A percentile compares a stretch with the other conserved stretches of the same genome.
Conservation (phyloP, 352 stramenopile species). For the Globisporangium perplexum region DNA sequence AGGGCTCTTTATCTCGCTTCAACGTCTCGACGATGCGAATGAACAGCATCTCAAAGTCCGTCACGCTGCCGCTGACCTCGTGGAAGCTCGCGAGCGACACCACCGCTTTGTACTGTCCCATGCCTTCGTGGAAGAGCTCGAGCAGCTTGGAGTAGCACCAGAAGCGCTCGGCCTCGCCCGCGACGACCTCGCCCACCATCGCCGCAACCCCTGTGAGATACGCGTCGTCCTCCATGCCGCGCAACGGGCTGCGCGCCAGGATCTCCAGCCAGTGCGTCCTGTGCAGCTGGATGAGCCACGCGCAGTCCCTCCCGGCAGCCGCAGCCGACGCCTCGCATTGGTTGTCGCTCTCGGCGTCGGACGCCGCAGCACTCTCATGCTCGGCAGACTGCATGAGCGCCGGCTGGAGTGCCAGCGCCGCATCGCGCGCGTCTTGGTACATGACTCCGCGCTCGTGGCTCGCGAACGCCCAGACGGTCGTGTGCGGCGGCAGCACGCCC, state of each 20-base stretch:
- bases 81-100: slow-evolving; percentile 31
- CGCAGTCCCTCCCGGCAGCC: slow-evolving; percentile 2
- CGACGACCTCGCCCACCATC: slow-evolving; percentile 36
- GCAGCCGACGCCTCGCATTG: background rate
- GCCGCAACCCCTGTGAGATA: slow-evolving; percentile 30
- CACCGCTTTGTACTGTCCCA: slow-evolving; percentile 36
- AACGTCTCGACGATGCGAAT: slow-evolving; percentile 52
- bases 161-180: slow-evolving; percentile 44
- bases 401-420: slow-evolving; percentile 37
- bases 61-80: slow-evolving; percentile 24
- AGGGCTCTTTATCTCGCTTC: slow-evolving; percentile 17
- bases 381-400: too few species aligned
- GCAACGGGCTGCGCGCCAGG: slow-evolving; percentile 17
- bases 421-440: slow-evolving; percentile 57
- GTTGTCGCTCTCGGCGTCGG: background rate
- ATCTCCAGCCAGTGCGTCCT: slow-evolving; percentile 40
- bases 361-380: slow-evolving; percentile 1
- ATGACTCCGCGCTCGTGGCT: slow-evolving; percentile 44
- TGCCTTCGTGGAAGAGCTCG: slow-evolving; percentile 47
- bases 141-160: slow-evolving; percentile 66
- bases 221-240: slow-evolving; percentile 32
- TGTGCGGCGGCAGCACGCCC: slow-evolving; percentile 48
- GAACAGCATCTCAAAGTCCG: slow-evolving; percentile 58
- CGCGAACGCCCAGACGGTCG: slow-evolving; percentile 57
- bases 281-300: slow-evolving; percentile 31